phyloP scores from a whole-genome alignment of 257 asterid genomes.

The Lycium barbarum region DNA sequence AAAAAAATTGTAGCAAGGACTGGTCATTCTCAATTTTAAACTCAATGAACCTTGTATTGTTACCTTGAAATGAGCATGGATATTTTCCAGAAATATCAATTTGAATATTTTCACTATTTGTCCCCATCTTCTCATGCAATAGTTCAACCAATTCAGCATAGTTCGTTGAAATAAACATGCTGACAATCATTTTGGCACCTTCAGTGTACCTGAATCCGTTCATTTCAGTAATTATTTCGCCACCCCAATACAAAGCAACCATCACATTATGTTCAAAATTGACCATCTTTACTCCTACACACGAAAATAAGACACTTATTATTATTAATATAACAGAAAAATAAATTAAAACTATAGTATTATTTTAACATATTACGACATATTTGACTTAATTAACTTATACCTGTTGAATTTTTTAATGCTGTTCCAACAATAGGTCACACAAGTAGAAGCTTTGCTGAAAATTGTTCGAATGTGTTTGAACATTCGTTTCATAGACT shows the following conservation, averaged over 20 bases:
- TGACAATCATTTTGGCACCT: background rate
- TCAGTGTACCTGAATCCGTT: background rate
- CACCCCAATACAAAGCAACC: background rate
- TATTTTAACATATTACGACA: background rate
- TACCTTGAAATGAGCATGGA: too few species aligned
- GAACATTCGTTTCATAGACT: too few species aligned
- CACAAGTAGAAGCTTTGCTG: background rate
- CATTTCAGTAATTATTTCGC: background rate
- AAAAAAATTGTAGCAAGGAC: too few species aligned
- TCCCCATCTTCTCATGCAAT: background rate
- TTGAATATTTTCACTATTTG: background rate
- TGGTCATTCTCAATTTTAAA: too few species aligned
- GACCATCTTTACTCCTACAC: background rate
- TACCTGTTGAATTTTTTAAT: background rate
- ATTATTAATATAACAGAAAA: background rate
- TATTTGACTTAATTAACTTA: background rate
- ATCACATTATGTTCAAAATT: background rate
- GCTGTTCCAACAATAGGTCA: background rate
- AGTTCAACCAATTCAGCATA: too few species aligned
- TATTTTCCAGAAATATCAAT: too few species aligned
- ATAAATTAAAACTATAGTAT: background rate
- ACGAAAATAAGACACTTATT: background rate
- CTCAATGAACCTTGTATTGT: too few species aligned
- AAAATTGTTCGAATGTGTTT: too few species aligned
- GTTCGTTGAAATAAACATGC: background rate